phyloP scores from a whole-genome alignment of 1,284 basidiomycete species.

The Agroathelia rolfsii region DNA sequence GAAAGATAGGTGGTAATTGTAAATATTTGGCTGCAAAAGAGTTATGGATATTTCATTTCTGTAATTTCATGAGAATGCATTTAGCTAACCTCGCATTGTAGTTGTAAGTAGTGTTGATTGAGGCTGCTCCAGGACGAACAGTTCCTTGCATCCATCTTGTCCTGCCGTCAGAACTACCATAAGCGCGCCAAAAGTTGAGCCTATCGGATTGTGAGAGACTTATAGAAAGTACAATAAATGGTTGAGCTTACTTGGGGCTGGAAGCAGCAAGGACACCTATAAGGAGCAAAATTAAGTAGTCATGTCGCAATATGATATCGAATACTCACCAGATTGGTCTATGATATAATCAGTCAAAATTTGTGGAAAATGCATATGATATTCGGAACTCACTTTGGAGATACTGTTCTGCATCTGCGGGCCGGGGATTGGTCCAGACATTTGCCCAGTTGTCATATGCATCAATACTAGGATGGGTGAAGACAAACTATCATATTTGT shows the following conservation, averaged over 20 bases:
- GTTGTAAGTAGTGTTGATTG: constrained; percentile 26
- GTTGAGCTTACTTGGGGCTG: constrained; percentile 22
- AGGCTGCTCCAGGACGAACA: constrained; percentile 32
- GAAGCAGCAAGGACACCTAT: constrained; percentile 29
- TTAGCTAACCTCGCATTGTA: constrained; percentile 28
- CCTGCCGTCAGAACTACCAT: constrained; percentile 22
- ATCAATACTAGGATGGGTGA: constrained; percentile 31
- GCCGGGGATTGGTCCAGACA: constrained; percentile 26
- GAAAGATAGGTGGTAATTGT: constrained; percentile 35
- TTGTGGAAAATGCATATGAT: too few relatives aligned
- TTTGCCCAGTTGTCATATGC: constrained; percentile 37
- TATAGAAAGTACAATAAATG: constrained; percentile 1
- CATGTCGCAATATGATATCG: too few relatives aligned
- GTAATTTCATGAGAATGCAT: too few relatives aligned
- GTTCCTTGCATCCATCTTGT: constrained; percentile 25
- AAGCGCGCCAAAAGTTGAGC: constrained; percentile 32
- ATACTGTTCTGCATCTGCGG: constrained; percentile 29
- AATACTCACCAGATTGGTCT: constrained; percentile 26
- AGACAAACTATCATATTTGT: constrained; percentile 21
- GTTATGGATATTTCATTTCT: too few relatives aligned
- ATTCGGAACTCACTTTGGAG: too few relatives aligned
- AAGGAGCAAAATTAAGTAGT: too few relatives aligned
- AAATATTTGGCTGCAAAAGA: constrained; percentile 22
- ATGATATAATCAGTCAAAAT: too few relatives aligned
- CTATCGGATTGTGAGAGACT: constrained; percentile 11